These are phyloP conservation scores for Russula sp. DNA, from an alignment of 768 basidiomycete species.

Conservation along the genomic window DNA sequence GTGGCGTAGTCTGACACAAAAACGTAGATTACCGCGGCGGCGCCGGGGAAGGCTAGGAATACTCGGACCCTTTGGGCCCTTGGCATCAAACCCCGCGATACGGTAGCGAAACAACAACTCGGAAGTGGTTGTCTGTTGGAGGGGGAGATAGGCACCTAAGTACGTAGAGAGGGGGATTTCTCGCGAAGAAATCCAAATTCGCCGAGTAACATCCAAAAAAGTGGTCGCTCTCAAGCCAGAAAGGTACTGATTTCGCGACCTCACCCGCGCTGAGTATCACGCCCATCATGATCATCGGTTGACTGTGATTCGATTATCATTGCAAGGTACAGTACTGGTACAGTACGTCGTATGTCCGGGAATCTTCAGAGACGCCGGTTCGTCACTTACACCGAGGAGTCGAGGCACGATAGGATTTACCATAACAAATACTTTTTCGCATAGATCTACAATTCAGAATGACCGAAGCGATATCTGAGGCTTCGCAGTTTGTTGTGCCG, in stretches of 20 bases:
- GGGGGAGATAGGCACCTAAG: not conserved
- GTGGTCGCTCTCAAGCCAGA: not conserved
- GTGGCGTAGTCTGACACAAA: conserved; percentile 17
- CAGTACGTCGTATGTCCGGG: not conserved
- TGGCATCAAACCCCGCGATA: not conserved
- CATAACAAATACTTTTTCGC: conserved; percentile 8
- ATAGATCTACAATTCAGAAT: conserved; percentile 20
- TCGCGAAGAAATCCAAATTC: not conserved
- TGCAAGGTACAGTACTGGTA: too few species aligned
- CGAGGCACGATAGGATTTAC: conserved; percentile 1
- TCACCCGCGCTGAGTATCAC: not conserved
- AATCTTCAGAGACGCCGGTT: conserved; percentile 6
- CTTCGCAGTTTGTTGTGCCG: conserved; percentile 20
- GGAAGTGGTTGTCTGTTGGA: not conserved
- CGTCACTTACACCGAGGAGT: conserved; percentile 9
- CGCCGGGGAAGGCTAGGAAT: not conserved
- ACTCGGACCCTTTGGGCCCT: not conserved
- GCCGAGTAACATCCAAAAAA: not conserved
- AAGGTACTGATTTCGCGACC: not conserved
- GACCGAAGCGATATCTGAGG: conserved; percentile 31
- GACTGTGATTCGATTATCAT: not conserved
- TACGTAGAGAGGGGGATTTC: not conserved
- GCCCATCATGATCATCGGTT: not conserved
- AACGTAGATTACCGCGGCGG: conserved; percentile 9
- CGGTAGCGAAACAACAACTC: too few species aligned